Evolutionary conservation across 176 grass and related monocot genomes (phyloP).

Genomic region (Pontederia paniculata): DNA sequence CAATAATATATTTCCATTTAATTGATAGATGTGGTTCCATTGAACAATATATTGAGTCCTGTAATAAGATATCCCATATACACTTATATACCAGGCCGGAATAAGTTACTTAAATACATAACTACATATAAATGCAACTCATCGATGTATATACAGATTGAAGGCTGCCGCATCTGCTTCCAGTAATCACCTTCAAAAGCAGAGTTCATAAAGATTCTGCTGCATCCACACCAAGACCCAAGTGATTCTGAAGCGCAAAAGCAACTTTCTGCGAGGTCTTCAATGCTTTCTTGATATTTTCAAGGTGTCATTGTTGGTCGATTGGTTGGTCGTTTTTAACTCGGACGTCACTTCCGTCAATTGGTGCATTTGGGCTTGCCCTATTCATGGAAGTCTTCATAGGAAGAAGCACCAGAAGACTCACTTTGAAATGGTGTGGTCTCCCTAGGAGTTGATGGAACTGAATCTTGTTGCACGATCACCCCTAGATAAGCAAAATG

Average conservation of each 20-base stretch:
- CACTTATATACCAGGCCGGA: not conserved
- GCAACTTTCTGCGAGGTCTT: too few relatives aligned
- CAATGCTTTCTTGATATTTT: too few relatives aligned
- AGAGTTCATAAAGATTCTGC: not conserved
- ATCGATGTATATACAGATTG: slow-evolving; percentile 1
- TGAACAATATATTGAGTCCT: too few relatives aligned
- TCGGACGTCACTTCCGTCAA: too few relatives aligned
- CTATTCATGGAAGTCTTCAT: slow-evolving; percentile 83
- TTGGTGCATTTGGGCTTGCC: not conserved
- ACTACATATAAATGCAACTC: not conserved
- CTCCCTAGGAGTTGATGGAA: slow-evolving; percentile 71
- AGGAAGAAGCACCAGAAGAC: slow-evolving; percentile 71
- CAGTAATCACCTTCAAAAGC: not conserved
- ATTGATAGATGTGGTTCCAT: too few relatives aligned
- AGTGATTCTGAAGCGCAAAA: too few relatives aligned
- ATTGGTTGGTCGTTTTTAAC: too few relatives aligned
- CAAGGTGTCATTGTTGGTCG: too few relatives aligned
- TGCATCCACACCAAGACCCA: too few relatives aligned
- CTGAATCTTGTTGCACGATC: slow-evolving; percentile 58
- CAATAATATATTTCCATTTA: too few relatives aligned
- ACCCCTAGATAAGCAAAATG: slow-evolving; percentile 26
- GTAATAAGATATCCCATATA: too few relatives aligned
- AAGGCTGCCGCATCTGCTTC: not conserved
- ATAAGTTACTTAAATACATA: not conserved
- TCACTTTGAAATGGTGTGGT: slow-evolving; percentile 84